Base-by-base conservation (phyloP, 2,329 filamentous ascomycete species). In the Zymoseptoria brevis region DNA sequence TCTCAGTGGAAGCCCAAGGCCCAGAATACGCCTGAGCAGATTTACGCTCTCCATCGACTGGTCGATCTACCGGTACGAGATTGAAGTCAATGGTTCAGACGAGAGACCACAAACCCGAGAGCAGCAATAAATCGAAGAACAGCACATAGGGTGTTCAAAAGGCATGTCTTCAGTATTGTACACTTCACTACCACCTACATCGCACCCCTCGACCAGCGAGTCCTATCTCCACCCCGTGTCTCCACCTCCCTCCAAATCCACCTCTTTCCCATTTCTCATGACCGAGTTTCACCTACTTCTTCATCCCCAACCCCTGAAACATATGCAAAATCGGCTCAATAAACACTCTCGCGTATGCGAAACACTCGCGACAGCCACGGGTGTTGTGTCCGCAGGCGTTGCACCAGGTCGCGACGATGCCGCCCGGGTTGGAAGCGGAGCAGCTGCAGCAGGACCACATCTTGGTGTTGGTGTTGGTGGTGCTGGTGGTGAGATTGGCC, bases 381-480 rank as follows among this genome's bases (percentile, higher is more conserved):
- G 51, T 53, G 22, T 53, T 53, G 22, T 53, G 51, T 19, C 51
- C 51, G n/a, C 51, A 53, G 19, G 22, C 29, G 51, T 53, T 53
- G 13, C 51, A 53, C 51, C 51, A 53, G 51, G 51, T 53, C 22
- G 51, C 8, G 11, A 53, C 51, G 16, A 53, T 53, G 19, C 51
- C 51, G 29, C 51, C 51, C 8, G 51, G 19, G 51, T 53, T 53
- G 51, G 22, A 6, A 3, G 51, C 19, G 22, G 7, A 16, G 22
- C 51, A 53, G n/a, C 22, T 26, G 22, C 51, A 53, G 51, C 51
- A 53, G 51, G 8, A 24, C 51, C 51, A 53, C 51, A 53, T 53
- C 11, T 51, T 21, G 19, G 16, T 51, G 50, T n/a, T 51, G 50
- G 16, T 50, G 45, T 29, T 29, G 26, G 26, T 45, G 35, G 11